A percentile compares a stretch with the other conserved stretches of the same genome.
Evolutionary conservation across 2,329 filamentous ascomycete species (phyloP).

Genomic region (Thelonectria rubi): DNA sequence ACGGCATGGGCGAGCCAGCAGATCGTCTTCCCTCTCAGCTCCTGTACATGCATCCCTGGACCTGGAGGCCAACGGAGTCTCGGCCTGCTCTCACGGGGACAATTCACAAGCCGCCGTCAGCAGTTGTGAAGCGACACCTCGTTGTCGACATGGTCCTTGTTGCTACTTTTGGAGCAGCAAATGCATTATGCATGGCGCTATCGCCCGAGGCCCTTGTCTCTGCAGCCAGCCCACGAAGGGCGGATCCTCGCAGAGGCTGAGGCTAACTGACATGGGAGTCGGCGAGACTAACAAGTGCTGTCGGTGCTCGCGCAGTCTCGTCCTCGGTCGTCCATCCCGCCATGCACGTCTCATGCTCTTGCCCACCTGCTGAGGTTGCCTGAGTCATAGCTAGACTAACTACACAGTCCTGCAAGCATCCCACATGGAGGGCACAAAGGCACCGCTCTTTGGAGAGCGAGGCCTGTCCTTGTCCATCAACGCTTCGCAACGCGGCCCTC

Average conservation of each 20-base stretch:
- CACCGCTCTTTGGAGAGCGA: not conserved
- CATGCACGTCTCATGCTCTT: slow-evolving; percentile 5
- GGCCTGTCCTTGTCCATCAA: slow-evolving; percentile 5
- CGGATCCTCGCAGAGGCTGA: not conserved
- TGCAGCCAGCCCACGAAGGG: not conserved
- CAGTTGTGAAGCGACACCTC: not conserved
- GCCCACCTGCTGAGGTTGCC: slow-evolving; percentile 11
- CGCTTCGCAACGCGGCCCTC: not conserved
- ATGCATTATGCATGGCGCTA: not conserved
- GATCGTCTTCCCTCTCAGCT: not conserved
- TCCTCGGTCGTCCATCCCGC: too few species aligned
- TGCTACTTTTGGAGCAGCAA: not conserved
- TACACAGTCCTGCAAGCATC: not conserved
- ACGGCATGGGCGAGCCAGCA: not conserved
- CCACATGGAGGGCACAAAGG: slow-evolving; percentile 18
- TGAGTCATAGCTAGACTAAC: slow-evolving; percentile 23
- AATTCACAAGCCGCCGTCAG: not conserved
- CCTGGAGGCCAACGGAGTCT: not conserved
- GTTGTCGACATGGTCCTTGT: not conserved
- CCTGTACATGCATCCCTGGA: not conserved
- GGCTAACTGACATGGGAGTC: not conserved
- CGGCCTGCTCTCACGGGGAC: not conserved
- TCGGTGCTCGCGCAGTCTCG: slow-evolving; percentile 9
- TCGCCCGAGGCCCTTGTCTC: not conserved
- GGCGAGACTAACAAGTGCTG: slow-evolving; percentile 13